Evolutionary conservation across 2,329 filamentous ascomycete genomes (phyloP), one percentile per base, ranked within the genome.

Genomic region (Fusarium sp.): DNA sequence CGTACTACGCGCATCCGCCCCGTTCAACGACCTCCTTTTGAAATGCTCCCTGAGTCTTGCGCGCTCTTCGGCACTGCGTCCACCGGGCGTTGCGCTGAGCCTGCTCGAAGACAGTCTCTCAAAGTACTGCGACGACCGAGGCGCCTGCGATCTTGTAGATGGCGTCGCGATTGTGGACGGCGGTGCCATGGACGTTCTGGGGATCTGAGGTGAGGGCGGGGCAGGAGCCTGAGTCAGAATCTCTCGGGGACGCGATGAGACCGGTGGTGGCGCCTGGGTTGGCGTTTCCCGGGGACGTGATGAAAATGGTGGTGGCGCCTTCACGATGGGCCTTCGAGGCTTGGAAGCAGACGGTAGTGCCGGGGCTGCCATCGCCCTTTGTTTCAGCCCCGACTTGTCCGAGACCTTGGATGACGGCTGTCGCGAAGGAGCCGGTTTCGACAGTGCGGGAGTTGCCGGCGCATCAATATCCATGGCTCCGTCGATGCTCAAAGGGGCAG

Each of bases 41-140:
- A 82, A 79, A 63, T 80, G 76, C 35, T 79, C 78, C 20, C 75
- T 68, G 31, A 82, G 66, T 22, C 74, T 77, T 2, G 65, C 77
- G 40, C 73, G 69, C 38, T 80, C 73, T 52, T 78, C 78, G 8
- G 62, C 67, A 22, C 76, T 71, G 20, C 75, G 69, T 33, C 65
- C 63, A 22, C 59, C 62, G 16, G 65, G 68, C 8, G 68, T 74
- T 38, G 71, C 50, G 20, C 62, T 68, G 11, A 69, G 22, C 7
- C 63, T 72, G 29, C 47, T 70, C 4, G 74, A 71, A 3, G 68
- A 40, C 11, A 80, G 68, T 3, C 64, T 77, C 14, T 69, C 64
- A 36, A 78, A 68, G 38, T 81, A 78, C 16, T 74, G 74, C 10
- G 80, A 77, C 18, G 72, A 50, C 7, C 66, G 73, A 11, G 76